These are phyloP conservation scores for Zygoascus bituminiphila DNA, from an alignment of 805 yeast genomes.

Conservation along the genomic window DNA sequence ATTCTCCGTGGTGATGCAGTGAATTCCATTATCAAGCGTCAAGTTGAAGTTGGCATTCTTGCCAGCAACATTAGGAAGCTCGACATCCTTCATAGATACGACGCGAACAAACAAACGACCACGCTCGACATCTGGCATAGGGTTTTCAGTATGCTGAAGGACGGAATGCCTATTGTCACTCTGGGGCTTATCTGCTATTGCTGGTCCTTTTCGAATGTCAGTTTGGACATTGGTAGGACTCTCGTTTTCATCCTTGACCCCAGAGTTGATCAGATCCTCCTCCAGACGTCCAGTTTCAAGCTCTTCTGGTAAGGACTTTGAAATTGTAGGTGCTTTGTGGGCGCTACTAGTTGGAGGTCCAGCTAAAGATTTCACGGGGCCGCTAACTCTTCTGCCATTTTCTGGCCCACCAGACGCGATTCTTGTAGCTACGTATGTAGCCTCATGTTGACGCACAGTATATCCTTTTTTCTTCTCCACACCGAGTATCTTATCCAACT, in stretches of 20 bases:
- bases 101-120: constrained; percentile 21
- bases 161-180: not conserved
- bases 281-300: not conserved
- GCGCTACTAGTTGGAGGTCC: not conserved
- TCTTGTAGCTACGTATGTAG: constrained; percentile 17
- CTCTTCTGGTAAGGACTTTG: not conserved
- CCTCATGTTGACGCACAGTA: constrained; percentile 17
- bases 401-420: not conserved
- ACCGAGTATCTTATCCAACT: constrained; percentile 19
- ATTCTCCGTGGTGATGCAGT: constrained; percentile 59
- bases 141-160: not conserved
- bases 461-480: constrained; percentile 19
- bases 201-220: not conserved
- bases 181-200: not conserved
- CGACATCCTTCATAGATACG: constrained; percentile 26
- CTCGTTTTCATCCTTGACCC: not conserved
- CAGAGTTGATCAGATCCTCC: not conserved
- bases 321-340: not conserved
- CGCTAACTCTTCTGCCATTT: constrained; percentile 12
- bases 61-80: constrained; percentile 34
- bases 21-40: constrained; percentile 67
- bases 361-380: constrained; percentile 14
- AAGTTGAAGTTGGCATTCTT: constrained; percentile 39
- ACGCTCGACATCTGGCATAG: constrained; percentile 16
- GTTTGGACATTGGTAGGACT: constrained; percentile 2